A percentile compares a stretch with the other conserved stretches of the same genome.
These are phyloP conservation scores for Ceriops zippeliana DNA, from an alignment of 345 rosid species.

Conservation along the genomic window DNA sequence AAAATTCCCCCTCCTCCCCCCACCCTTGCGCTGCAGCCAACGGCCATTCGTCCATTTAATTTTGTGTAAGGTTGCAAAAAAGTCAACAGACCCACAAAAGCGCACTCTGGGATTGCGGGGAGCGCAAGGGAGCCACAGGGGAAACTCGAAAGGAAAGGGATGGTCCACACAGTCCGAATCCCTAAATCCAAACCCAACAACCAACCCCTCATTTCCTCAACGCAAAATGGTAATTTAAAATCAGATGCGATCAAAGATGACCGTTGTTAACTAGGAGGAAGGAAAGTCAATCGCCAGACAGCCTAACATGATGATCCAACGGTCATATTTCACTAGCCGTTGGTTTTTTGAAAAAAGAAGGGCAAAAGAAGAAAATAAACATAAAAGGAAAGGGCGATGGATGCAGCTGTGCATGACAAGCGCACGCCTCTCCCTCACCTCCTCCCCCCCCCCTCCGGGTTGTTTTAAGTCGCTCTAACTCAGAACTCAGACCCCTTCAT, in stretches of 20 bases:
- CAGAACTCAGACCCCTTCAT: no score
- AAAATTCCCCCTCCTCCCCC: no score
- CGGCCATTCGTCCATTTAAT: no score
- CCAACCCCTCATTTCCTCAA: neutral
- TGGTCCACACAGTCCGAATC: no score
- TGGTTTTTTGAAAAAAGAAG: conserved; percentile 34
- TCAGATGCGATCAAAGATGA: conserved; percentile 33
- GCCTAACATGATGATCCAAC: conserved; percentile 28
- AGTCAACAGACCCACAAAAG: neutral
- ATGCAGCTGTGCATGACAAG: no score
- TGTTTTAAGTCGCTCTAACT: no score
- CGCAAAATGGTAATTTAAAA: conserved; percentile 16
- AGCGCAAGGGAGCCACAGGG: conserved; percentile 15
- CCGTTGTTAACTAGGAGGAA: conserved; percentile 42
- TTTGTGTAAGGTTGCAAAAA: neutral
- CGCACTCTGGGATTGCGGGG: conserved; percentile 12
- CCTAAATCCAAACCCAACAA: neutral
- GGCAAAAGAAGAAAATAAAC: neutral
- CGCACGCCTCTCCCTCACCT: no score
- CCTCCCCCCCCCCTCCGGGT: no score
- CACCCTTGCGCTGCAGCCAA: no score
- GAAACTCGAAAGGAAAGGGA: neutral
- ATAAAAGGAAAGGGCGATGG: neutral
- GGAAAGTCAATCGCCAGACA: conserved; percentile 9
- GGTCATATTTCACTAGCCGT: conserved; percentile 67